Percentiles rank a stretch among this genome's conserved stretches.
Evolutionary conservation across 2,329 filamentous ascomycete genomes (phyloP).

Genomic region (Aureobasidium sp.): DNA sequence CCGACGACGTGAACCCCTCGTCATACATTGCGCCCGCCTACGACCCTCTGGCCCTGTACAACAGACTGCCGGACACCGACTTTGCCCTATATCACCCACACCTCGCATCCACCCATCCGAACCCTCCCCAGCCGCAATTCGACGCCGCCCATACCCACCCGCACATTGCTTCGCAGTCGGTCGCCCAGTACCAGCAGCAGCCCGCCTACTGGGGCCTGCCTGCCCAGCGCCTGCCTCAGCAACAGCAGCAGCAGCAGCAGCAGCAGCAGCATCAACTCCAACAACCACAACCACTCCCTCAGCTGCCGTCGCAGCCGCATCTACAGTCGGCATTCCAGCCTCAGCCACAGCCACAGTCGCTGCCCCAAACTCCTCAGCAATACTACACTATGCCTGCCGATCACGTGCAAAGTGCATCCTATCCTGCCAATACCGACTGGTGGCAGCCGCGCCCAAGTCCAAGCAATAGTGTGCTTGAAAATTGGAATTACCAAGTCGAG

Average conservation of each 20-base stretch:
- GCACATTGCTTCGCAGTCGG: not conserved
- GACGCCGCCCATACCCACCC: not conserved
- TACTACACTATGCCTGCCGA: conserved; percentile 3
- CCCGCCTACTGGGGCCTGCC: conserved; percentile 7
- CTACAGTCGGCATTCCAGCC: not conserved
- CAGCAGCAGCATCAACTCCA: conserved; percentile 24
- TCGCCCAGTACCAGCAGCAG: not conserved
- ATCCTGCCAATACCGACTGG: not conserved
- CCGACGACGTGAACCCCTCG: not conserved
- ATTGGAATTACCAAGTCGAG: conserved; percentile 7
- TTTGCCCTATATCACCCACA: not conserved
- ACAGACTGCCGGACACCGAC: not conserved
- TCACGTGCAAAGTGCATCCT: not conserved
- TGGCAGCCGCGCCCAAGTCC: conserved; percentile 1
- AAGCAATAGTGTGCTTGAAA: not conserved
- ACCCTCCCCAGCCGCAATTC: not conserved
- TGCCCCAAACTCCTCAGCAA: conserved; percentile 1
- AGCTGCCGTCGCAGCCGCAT: not conserved
- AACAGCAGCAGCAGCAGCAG: not conserved
- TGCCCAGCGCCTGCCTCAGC: not conserved
- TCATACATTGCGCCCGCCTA: conserved; percentile 1
- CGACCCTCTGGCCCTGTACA: not conserved
- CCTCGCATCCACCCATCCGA: not conserved
- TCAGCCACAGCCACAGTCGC: conserved; percentile 1
- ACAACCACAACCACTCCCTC: not conserved